These are phyloP conservation scores for Styphnolobium japonicum DNA, from an alignment of 306 rosid genomes.

Conservation along the genomic window DNA sequence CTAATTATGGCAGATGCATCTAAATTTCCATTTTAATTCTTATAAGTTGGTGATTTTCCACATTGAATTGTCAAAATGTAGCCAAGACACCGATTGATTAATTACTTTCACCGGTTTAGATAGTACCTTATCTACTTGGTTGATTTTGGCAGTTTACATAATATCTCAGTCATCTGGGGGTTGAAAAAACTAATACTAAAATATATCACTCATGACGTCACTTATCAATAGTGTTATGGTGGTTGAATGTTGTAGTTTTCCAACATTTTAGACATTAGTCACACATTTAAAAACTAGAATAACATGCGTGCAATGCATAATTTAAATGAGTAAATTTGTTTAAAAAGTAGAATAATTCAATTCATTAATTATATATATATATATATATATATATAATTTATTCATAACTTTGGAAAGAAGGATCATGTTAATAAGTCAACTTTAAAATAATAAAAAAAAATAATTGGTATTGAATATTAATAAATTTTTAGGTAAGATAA, in stretches of 20 bases:
- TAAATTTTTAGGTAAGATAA: too few relatives aligned
- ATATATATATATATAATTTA: too few relatives aligned
- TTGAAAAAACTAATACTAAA: not conserved
- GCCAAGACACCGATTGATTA: not conserved
- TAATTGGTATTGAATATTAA: too few relatives aligned
- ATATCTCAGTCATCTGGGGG: not conserved
- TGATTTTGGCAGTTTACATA: not conserved
- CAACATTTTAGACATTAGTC: too few relatives aligned
- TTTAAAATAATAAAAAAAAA: too few relatives aligned
- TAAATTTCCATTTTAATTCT: not conserved
- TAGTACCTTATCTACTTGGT: not conserved
- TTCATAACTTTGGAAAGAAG: too few relatives aligned
- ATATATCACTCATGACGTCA: constrained; percentile 14
- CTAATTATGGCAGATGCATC: not conserved
- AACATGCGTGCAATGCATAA: too few relatives aligned
- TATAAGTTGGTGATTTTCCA: not conserved
- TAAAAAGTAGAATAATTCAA: too few relatives aligned
- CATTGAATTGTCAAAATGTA: not conserved
- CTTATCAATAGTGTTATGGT: not conserved
- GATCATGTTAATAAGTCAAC: too few relatives aligned
- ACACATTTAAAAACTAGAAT: not conserved
- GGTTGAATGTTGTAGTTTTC: not conserved
- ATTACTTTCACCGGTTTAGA: not conserved
- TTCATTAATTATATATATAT: too few relatives aligned
- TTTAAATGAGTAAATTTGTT: too few relatives aligned